Percentiles rank a stretch among this genome's conserved stretches.
These are phyloP conservation scores for Camellia lanceoleosa DNA, from an alignment of 148 eudicot species.

Conservation along the genomic window DNA sequence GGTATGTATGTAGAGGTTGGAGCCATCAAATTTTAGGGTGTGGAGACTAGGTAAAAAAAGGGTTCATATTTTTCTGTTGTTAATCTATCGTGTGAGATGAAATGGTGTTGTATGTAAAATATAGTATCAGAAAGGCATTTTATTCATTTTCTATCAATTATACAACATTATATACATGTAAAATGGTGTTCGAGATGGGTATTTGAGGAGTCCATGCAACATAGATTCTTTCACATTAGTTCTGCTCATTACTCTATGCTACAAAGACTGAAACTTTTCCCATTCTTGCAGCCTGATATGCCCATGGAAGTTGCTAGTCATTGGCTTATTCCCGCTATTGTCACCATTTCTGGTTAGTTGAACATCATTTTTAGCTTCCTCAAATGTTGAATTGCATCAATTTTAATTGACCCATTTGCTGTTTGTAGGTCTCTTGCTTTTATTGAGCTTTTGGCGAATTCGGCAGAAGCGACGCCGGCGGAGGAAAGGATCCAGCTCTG, in stretches of 20 bases:
- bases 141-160: too few relatives aligned
- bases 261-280: neutral
- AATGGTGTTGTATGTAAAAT: too few relatives aligned
- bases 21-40: too few relatives aligned
- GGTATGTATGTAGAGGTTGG: too few relatives aligned
- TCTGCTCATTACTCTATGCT: neutral
- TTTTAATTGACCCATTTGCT: neutral
- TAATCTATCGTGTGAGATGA: too few relatives aligned
- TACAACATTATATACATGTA: too few relatives aligned
- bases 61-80: too few relatives aligned
- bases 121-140: too few relatives aligned
- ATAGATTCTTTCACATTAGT: neutral
- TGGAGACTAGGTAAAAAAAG: too few relatives aligned
- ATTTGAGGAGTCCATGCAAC: too few relatives aligned
- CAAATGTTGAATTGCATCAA: neutral
- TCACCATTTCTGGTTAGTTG: slow-evolving; percentile 68
- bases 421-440: slow-evolving; percentile 53
- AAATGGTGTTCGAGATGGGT: too few relatives aligned
- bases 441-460: slow-evolving; percentile 76
- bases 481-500: slow-evolving; percentile 66
- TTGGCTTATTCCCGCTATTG: slow-evolving; percentile 82
- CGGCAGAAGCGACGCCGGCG: slow-evolving; percentile 71
- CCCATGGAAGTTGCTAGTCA: slow-evolving; percentile 73
- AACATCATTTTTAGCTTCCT: slow-evolving; percentile 6
- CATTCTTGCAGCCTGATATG: slow-evolving; percentile 65